Base-by-base conservation (phyloP, 371 early-diverging fungal species). In the Mucor plumbeus region DNA sequence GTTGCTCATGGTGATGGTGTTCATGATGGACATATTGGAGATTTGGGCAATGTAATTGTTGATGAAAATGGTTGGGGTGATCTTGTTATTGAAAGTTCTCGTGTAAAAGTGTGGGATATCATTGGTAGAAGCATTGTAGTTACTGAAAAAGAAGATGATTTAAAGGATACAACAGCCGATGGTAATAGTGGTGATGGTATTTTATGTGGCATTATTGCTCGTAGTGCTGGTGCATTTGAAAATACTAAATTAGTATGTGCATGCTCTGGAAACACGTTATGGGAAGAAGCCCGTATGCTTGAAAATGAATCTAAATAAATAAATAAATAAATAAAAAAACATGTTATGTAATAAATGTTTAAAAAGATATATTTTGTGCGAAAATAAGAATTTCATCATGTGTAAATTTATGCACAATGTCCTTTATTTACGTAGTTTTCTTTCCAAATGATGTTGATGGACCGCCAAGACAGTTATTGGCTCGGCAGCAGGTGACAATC, bases 201-300 rank as follows among this genome's bases (percentile, higher is more conserved):
- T 9, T 73, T 94, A 38, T 87, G 90, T 58, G 96, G 96, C 39
- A 89, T 96, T 59, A 82, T 96, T 74, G 96, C 96, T 5, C 84
- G 96, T 68, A 90, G 90, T 48, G 95, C 96, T 5, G 96, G 96
- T 41, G 86, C 91, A 39, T 96, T 96, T 82, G 92, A 95, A 72
- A 96, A 96, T 69, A 85, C 85, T 33, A 96, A 96, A 70, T 84
- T 84, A 73, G 87, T 96, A n/a, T 96, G 96, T 72, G 90, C 92
- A 33, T 96, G 96, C 73, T 82, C 79, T 36, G 96, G 96, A 17
- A 85, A 87, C 62, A 96, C 96, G 7, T 73, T 96, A 50, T 96
- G 96, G 96, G 90, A 93, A 65, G 96, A 95, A 64, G 84, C 88
- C 14, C 77, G 87, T 44, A 15, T 72, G 11, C 14, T 68, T 15